Conservation (phyloP, 345 rosid species). For the Arabis hirsuta region DNA sequence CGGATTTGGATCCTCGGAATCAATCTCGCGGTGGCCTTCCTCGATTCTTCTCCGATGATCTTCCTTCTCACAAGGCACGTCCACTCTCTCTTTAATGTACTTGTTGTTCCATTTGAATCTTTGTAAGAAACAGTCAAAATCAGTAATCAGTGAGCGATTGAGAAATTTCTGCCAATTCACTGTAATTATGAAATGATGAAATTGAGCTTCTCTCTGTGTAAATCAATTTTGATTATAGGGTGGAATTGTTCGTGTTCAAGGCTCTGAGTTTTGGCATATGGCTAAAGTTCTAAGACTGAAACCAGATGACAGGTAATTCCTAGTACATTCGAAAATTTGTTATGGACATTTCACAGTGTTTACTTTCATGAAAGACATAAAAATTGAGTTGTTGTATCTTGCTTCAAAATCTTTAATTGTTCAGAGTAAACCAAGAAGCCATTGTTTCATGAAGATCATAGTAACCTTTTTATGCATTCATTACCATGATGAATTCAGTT, state of each 20-base stretch:
- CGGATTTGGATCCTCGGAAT: conserved; percentile 51
- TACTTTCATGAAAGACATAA: neutral
- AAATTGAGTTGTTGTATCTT: neutral
- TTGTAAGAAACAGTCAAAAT: too few species aligned
- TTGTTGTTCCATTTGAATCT: neutral
- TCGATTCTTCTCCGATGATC: conserved; percentile 77
- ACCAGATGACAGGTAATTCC: conserved; percentile 54
- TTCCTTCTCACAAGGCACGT: conserved; percentile 70
- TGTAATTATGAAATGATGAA: conserved; percentile 1
- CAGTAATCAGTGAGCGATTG: neutral
- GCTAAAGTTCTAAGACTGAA: conserved; percentile 73
- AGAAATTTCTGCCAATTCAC: neutral
- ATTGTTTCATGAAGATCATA: neutral
- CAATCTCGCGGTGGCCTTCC: conserved; percentile 87
- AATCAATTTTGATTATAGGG: conserved; percentile 55
- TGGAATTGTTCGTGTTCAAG: conserved; percentile 66
- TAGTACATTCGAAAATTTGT: neutral
- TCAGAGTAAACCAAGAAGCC: neutral
- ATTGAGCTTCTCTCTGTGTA: neutral
- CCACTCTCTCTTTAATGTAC: neutral
- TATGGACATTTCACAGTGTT: neutral
- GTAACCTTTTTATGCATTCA: conserved; percentile 19
- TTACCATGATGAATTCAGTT: conserved; percentile 5
- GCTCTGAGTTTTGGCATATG: conserved; percentile 92
- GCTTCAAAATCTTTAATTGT: neutral